phyloP scores from a whole-genome alignment of 495 filamentous ascomycete species.

The Barbatosphaeria neglecta region DNA sequence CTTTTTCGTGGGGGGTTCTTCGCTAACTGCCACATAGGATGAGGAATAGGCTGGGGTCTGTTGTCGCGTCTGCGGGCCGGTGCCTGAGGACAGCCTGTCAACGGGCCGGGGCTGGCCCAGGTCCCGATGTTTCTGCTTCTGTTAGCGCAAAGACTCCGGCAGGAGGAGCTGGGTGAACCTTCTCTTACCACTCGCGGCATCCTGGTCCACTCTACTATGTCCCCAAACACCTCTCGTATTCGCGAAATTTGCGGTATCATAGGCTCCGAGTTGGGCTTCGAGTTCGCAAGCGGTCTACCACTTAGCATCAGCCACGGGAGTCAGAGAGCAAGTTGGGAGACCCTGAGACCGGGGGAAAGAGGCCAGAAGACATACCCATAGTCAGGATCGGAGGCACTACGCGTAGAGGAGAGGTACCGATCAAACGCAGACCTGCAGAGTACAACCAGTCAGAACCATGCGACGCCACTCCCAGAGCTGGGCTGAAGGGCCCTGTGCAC shows the following conservation, averaged over 20 bases:
- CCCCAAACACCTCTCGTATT: too few species aligned
- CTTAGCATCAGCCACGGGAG: background rate
- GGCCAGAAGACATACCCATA: background rate
- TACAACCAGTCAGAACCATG: background rate
- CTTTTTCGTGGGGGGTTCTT: background rate
- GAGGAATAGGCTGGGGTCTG: background rate
- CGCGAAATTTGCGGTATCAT: too few species aligned
- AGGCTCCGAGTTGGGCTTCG: too few species aligned
- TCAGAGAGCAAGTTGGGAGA: background rate
- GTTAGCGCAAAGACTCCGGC: background rate
- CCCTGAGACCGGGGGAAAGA: too few species aligned
- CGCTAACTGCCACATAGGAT: background rate
- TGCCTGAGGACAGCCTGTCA: background rate
- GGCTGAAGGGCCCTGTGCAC: too few species aligned
- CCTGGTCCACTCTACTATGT: too few species aligned
- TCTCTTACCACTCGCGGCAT: too few species aligned
- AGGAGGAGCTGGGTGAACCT: too few species aligned
- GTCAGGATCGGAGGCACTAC: background rate
- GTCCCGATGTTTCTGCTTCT: background rate
- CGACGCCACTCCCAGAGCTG: too few species aligned
- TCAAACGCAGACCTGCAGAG: background rate
- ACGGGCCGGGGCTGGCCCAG: background rate
- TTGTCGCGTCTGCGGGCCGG: background rate
- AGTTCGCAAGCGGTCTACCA: too few species aligned
- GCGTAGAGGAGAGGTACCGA: background rate